These are phyloP conservation scores for Diplodia seriata DNA, from an alignment of 2,329 filamentous ascomycete species.

Conservation along the genomic window DNA sequence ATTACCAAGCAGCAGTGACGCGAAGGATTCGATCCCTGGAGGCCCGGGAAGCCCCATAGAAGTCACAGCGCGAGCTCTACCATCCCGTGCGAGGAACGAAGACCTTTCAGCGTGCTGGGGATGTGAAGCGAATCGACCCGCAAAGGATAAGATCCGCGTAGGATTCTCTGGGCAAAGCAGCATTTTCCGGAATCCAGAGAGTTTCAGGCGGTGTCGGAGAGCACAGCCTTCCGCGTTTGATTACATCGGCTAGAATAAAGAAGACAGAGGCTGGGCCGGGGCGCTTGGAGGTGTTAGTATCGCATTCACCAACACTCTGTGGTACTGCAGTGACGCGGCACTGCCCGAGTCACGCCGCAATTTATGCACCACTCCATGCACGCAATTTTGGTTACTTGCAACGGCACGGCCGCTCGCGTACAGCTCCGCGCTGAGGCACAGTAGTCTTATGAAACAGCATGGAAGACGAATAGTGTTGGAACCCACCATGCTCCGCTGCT, in stretches of 20 bases:
- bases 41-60: neutral
- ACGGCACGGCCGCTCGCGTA: neutral
- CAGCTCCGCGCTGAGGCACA: neutral
- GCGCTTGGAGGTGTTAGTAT: neutral
- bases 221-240: neutral
- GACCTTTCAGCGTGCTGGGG: neutral
- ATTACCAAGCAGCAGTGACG: conserved; percentile 8
- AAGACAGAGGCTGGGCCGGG: neutral
- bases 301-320: neutral
- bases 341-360: neutral
- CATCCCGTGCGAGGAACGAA: neutral
- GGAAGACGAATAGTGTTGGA: neutral
- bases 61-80: neutral
- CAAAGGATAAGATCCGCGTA: neutral
- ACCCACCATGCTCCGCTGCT: neutral
- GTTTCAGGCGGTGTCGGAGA: neutral
- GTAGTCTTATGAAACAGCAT: neutral
- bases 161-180: conserved; percentile 1
- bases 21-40: conserved; percentile 12
- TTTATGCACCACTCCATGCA: neutral
- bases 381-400: neutral
- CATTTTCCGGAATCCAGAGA: neutral
- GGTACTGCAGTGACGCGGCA: conserved; percentile 6
- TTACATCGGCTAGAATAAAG: neutral
- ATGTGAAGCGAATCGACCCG: neutral